These are phyloP conservation scores for Macrocybe sp. DNA, from an alignment of 1,284 basidiomycete species.

Conservation along the genomic window DNA sequence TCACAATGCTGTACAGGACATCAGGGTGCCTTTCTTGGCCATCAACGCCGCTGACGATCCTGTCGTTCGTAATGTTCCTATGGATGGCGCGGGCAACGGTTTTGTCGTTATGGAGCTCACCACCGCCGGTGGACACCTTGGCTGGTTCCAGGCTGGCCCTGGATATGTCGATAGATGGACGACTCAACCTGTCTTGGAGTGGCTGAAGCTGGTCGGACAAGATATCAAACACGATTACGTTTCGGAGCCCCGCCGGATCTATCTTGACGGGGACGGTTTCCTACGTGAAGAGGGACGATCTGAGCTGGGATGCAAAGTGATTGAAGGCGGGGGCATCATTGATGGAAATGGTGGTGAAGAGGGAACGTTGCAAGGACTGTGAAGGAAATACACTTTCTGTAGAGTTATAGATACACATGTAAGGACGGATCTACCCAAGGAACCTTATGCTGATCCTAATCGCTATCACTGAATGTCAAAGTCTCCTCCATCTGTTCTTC, in stretches of 20 bases:
- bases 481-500: slow-evolving; percentile 58
- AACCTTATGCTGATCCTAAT: slow-evolving; percentile 33
- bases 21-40: slow-evolving; percentile 72
- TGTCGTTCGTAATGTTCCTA: slow-evolving; percentile 64
- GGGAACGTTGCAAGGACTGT: slow-evolving; percentile 39
- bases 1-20: slow-evolving; percentile 46
- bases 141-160: slow-evolving; percentile 77
- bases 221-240: slow-evolving; percentile 36
- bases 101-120: slow-evolving; percentile 76
- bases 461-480: slow-evolving; percentile 78
- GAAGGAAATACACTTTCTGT: slow-evolving; percentile 9
- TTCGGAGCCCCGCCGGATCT: slow-evolving; percentile 25
- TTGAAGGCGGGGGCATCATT: slow-evolving; percentile 35
- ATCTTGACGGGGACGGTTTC: slow-evolving; percentile 51
- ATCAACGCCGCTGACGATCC: slow-evolving; percentile 94
- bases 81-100: slow-evolving; percentile 52
- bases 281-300: slow-evolving; percentile 50
- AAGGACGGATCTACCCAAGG: background rate
- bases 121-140: slow-evolving; percentile 84
- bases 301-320: slow-evolving; percentile 42
- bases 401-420: background rate
- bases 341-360: slow-evolving; percentile 33
- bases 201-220: slow-evolving; percentile 59
- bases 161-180: slow-evolving; percentile 63
- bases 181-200: slow-evolving; percentile 69